Evolutionary conservation across 257 asterid species (phyloP), one percentile per base, ranked within the genome.

Genomic region (Capsicum baccatum): DNA sequence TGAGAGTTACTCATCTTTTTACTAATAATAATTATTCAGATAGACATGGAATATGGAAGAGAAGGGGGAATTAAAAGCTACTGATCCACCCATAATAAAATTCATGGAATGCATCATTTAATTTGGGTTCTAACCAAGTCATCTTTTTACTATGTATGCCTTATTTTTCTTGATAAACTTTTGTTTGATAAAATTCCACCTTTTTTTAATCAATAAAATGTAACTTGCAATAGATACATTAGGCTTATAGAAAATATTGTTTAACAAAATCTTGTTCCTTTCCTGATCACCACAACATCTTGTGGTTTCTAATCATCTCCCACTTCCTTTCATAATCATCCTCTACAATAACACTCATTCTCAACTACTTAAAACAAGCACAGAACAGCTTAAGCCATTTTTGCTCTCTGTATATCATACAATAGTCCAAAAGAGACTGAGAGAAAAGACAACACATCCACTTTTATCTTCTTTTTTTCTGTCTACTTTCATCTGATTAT

Each of bases 61-160:
- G 8, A 16, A 8, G 8, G 6, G 55, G 33, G 54, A 39, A 39
- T 68, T 68, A 39, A 39, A 69, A 39, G 33, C 33, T 69, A 69
- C 54, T 16, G 48, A 69, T 69, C 78, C 78, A 39, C 78, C 78
- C 14, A 15, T 39, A 6, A 69, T 69, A 69, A 69, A 16, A 69
- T 8, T 39, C n/a, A 39, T 4, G 54, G 54, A 69, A 39, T 69
- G 78, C 33, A 39, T 69, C 55, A 16, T 39, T 15, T 69, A 14
- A 8, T 39, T 69, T 69, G 54, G 78, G 33, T 69, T 39, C 54
- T 37, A 69, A 69, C 26, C 26, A 39, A 39, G 33, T 69, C 54
- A 69, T 2, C 76, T 68, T 68, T 68, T 68, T 15, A 68, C 52
- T 37, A 26, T 11, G 76, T 67, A 67, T 35, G 76, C 76, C 7